phyloP scores from a whole-genome alignment of 2,329 filamentous ascomycete genomes.

The Hypoxylon sp. region DNA sequence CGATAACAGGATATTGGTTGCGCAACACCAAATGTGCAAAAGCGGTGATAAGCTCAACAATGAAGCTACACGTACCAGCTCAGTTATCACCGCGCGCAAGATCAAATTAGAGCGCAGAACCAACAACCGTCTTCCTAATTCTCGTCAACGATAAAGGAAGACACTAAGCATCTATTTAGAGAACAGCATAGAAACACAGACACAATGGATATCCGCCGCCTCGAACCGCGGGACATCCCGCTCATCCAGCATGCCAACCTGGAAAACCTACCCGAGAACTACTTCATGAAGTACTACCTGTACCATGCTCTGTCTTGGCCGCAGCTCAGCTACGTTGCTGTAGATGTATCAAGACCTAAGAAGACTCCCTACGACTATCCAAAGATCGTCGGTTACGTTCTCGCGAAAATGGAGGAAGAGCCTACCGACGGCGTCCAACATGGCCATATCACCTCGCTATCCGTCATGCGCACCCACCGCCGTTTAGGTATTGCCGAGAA shows the following conservation, averaged over 20 bases:
- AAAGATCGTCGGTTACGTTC: conserved; percentile 98
- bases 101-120: not conserved
- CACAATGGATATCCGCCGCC: conserved; percentile 88
- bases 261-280: conserved; percentile 98
- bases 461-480: conserved; percentile 96
- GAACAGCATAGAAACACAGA: conserved; percentile 45
- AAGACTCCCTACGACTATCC: conserved; percentile 89
- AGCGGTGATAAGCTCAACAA: conserved; percentile 15
- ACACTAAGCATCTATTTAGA: not conserved
- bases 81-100: not conserved
- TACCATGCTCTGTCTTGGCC: conserved; percentile 99
- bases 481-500: conserved; percentile 94
- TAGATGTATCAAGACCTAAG: conserved; percentile 86
- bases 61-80: not conserved
- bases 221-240: conserved; percentile 86
- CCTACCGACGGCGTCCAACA: conserved; percentile 90
- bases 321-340: conserved; percentile 95
- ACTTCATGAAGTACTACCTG: conserved; percentile 99
- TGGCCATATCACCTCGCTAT: conserved; percentile 95
- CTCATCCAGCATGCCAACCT: conserved; percentile 98
- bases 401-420: conserved; percentile 99
- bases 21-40: conserved; percentile 18
- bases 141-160: not conserved
- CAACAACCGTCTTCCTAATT: not conserved
- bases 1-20: conserved; percentile 12